A percentile compares a stretch with the other conserved stretches of the same genome.
These are phyloP conservation scores for Fusarium luffae DNA, from an alignment of 2,329 filamentous ascomycete species.

Conservation along the genomic window DNA sequence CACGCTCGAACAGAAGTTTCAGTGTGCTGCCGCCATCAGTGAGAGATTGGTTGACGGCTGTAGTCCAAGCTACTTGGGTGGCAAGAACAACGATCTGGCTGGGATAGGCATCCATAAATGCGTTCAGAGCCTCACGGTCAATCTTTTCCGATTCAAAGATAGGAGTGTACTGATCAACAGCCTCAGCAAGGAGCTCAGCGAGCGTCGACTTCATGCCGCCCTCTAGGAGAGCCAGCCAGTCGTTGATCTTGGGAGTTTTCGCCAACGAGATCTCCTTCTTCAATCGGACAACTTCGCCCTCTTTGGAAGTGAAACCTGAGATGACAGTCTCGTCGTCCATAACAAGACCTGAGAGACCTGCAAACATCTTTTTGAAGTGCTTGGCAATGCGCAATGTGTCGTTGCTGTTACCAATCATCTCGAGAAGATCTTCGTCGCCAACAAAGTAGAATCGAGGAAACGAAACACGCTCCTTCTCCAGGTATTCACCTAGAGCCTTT, in stretches of 20 bases:
- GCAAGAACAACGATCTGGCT: conserved; percentile 96
- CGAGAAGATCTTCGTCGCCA: conserved; percentile 95
- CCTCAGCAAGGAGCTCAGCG: conserved; percentile 89
- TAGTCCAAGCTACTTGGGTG: conserved; percentile 94
- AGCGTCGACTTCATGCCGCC: conserved; percentile 93
- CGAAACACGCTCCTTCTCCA: conserved; percentile 96
- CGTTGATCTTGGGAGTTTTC: conserved; percentile 97
- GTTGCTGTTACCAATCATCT: conserved; percentile 99
- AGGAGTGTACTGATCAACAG: conserved; percentile 81
- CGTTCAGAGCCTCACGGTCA: conserved; percentile 75
- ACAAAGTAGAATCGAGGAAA: conserved; percentile 99
- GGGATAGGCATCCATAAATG: conserved; percentile 86
- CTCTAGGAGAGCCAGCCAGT: conserved; percentile 96
- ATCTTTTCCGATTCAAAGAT: conserved; percentile 79
- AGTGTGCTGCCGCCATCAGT: conserved; percentile 76
- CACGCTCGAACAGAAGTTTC: conserved; percentile 78
- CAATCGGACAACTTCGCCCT: conserved; percentile 87
- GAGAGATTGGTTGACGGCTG: conserved; percentile 82
- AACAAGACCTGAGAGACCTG: conserved; percentile 87
- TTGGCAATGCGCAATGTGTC: conserved; percentile 96
- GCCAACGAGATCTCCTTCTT: conserved; percentile 92
- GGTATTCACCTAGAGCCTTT: conserved; percentile 96
- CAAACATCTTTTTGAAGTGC: conserved; percentile 99
- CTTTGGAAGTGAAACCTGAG: conserved; percentile 92
- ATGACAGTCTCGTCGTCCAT: conserved; percentile 94